Base-by-base conservation (phyloP, 192 early-diverging fungal species). In the Lunasporangiospora selenospora region DNA sequence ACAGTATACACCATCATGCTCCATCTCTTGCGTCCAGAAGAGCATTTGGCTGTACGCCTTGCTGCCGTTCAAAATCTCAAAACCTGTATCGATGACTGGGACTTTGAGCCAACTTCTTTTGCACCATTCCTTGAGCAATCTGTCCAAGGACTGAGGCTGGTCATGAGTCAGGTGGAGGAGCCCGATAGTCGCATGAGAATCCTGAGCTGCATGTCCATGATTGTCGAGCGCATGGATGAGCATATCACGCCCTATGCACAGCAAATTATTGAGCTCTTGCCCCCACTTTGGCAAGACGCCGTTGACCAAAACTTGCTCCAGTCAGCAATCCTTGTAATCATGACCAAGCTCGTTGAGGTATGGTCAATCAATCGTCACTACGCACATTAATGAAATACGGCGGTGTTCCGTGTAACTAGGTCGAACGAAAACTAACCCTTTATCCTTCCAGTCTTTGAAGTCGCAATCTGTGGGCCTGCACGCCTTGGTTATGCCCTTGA, bases 31-130 rank as follows among this genome's bases (percentile, higher is more conserved):
- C 56, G 62, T n/a, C 62, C 80, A 1, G 79, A 85, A n/a, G 87
- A 93, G 62, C 91, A 93, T 29, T 62, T 93, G 64, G 86, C 92
- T 36, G 92, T 96, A 34, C 87, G 93, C 4, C 80, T 96, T 38
- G 86, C 90, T 13, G 87, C 94, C 12, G 82, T 89, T 13, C 67
- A 84, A 6, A 86, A 86, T 32, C 66, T 96, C 4, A 59, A 80
- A 40, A 62, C 55, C 27, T 87, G 89, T 34, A 78, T 98, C 26
- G 93, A 94, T 50, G 93, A 96, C 58, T 93, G 91, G 91, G 92
- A 94, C 53, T 96, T 96, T 80, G 90, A 92, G 24, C 61, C 87
- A 7, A 67, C 71, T 0, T 73, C 77, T 23, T 95, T 95, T 55
- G 54, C 75, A 24, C 87, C 89, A 2, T 95, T 83, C 67, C 57